Evolutionary conservation across 2,329 filamentous ascomycete genomes (phyloP).

Genomic region (Chaetomium globosum): DNA sequence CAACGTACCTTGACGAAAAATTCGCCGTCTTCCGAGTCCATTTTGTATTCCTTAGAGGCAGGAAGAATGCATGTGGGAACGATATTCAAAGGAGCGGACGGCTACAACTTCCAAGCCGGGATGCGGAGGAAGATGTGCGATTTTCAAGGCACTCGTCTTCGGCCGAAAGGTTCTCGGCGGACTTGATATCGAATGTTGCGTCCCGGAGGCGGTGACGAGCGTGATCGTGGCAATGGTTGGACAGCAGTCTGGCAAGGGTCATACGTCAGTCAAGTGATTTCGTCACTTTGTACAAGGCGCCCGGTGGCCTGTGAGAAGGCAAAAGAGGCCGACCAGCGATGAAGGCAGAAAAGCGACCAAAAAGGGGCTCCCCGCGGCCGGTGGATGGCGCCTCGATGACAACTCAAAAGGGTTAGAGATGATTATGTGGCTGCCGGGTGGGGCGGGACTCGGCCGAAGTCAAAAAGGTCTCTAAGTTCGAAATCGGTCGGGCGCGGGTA

Average conservation of each 20-base stretch:
- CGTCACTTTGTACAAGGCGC: slow-evolving; percentile 31
- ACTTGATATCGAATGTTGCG: slow-evolving; percentile 18
- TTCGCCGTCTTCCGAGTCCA: slow-evolving; percentile 89
- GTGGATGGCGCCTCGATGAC: slow-evolving; percentile 3
- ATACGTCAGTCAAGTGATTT: slow-evolving; percentile 39
- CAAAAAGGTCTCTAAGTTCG: slow-evolving; percentile 23
- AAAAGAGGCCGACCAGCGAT: slow-evolving; percentile 17
- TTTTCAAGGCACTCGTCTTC: slow-evolving; percentile 18
- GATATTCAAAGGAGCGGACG: slow-evolving; percentile 33
- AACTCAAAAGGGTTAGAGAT: background rate
- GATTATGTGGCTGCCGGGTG: slow-evolving; percentile 3
- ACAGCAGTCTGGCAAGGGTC: slow-evolving; percentile 39
- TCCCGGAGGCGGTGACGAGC: slow-evolving; percentile 22
- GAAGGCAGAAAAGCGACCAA: slow-evolving; percentile 17
- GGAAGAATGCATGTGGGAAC: slow-evolving; percentile 53
- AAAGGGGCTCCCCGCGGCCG: background rate
- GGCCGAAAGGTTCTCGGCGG: slow-evolving; percentile 26
- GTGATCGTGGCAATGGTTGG: slow-evolving; percentile 35
- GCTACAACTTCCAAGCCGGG: slow-evolving; percentile 28
- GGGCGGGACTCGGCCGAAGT: slow-evolving; percentile 26
- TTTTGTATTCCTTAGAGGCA: slow-evolving; percentile 45
- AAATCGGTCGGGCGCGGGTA: slow-evolving; percentile 26
- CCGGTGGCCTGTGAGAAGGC: slow-evolving; percentile 26
- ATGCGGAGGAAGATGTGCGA: slow-evolving; percentile 23
- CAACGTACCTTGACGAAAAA: slow-evolving; percentile 77